These are phyloP conservation scores for Cucurbitaria berberidis DNA, from an alignment of 2,329 filamentous ascomycete species.

Conservation along the genomic window DNA sequence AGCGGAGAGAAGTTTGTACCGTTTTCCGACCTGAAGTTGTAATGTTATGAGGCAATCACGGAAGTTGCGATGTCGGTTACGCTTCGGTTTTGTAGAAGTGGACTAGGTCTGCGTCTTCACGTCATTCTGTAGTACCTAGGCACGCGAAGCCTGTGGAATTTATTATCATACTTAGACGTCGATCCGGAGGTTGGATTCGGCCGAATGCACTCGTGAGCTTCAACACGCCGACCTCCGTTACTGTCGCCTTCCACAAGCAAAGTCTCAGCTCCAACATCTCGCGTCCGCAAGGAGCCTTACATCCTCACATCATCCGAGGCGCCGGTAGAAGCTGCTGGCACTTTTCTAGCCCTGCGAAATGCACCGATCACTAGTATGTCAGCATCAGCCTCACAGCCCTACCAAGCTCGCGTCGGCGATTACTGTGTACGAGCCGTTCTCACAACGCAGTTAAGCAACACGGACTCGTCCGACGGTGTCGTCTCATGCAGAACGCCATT, in stretches of 20 bases:
- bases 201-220: neutral
- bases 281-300: conserved; percentile 2
- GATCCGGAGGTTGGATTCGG: no score
- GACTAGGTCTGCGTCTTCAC: neutral
- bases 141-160: no score
- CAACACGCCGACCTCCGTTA: neutral
- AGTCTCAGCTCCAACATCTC: neutral
- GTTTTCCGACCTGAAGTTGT: conserved; percentile 34
- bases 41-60: neutral
- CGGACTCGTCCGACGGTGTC: conserved; percentile 5
- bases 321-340: neutral
- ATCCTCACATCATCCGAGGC: conserved; percentile 5
- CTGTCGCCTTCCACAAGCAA: neutral
- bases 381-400: conserved; percentile 26
- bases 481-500: neutral
- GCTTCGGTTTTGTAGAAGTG: neutral
- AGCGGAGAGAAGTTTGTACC: conserved; percentile 47
- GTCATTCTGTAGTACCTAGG: neutral
- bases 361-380: conserved; percentile 5
- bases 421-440: neutral
- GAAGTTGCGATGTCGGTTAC: neutral
- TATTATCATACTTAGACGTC: no score
- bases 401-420: neutral
- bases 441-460: neutral
- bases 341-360: neutral